These are phyloP conservation scores for Aphanomyces invadans DNA, from an alignment of 352 stramenopile species.

Conservation along the genomic window DNA sequence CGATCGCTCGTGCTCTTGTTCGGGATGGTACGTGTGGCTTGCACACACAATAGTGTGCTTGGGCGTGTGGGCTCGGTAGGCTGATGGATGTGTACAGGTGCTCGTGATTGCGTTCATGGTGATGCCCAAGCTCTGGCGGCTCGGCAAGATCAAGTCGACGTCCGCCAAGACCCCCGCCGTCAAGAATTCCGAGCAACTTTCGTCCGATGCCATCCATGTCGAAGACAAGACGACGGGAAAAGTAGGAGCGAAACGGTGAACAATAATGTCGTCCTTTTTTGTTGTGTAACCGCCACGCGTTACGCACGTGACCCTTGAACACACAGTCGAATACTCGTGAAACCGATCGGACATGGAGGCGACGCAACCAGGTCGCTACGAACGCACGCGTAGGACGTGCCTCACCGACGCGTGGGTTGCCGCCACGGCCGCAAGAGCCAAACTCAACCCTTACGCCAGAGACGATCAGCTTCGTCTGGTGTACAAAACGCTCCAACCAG, in stretches of 20 bases:
- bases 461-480: not conserved
- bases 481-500: not conserved
- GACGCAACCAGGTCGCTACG: not conserved
- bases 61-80: not conserved
- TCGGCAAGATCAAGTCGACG: not conserved
- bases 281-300: too few relatives aligned
- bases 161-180: not conserved
- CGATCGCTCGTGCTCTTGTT: constrained; percentile 29
- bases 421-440: not conserved
- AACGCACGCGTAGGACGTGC: not conserved
- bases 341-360: too few relatives aligned
- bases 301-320: too few relatives aligned
- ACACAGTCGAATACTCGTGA: too few relatives aligned
- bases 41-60: not conserved
- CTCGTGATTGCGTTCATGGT: constrained; percentile 4
- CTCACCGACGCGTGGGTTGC: constrained; percentile 6
- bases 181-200: not conserved
- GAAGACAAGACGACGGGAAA: not conserved
- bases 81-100: not conserved
- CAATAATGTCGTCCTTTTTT: too few relatives aligned
- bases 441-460: constrained; percentile 2
- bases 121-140: constrained; percentile 4
- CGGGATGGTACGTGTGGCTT: constrained; percentile 24
- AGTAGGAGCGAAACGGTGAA: too few relatives aligned
- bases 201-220: not conserved